Evolutionary conservation across 305 asterid genomes (phyloP).

Genomic region (Fraxinus latifolia): DNA sequence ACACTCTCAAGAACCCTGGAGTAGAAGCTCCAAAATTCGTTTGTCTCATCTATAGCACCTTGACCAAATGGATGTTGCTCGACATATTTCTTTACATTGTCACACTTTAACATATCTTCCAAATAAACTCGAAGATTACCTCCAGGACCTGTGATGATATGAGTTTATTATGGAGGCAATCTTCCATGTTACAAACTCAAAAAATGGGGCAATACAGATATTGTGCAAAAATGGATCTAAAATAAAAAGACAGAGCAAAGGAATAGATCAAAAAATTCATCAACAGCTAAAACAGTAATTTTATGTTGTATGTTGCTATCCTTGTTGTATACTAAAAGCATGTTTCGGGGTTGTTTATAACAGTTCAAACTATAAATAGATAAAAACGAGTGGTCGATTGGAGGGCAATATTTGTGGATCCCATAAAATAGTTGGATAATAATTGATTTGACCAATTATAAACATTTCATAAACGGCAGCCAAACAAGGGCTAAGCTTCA

Average conservation of each 20-base stretch:
- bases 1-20: conserved; percentile 44
- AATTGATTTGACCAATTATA: neutral
- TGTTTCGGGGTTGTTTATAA: neutral
- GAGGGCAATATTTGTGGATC: neutral
- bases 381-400: neutral
- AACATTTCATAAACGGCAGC: neutral
- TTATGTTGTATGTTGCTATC: neutral
- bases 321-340: neutral
- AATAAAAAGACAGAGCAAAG: neutral
- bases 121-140: conserved; percentile 83
- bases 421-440: neutral
- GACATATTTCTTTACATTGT: conserved; percentile 54
- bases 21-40: conserved; percentile 68
- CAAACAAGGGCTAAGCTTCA: neutral
- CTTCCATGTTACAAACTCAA: conserved; percentile 1
- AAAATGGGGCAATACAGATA: neutral
- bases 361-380: neutral
- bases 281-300: neutral
- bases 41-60: conserved; percentile 54
- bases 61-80: conserved; percentile 84
- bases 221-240: neutral
- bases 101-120: conserved; percentile 57
- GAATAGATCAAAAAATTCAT: neutral
- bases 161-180: neutral
- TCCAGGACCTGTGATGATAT: conserved; percentile 59